Conservation (phyloP, 2,329 filamentous ascomycete species). For the Xenosphaeropsis pyriputrescens region DNA sequence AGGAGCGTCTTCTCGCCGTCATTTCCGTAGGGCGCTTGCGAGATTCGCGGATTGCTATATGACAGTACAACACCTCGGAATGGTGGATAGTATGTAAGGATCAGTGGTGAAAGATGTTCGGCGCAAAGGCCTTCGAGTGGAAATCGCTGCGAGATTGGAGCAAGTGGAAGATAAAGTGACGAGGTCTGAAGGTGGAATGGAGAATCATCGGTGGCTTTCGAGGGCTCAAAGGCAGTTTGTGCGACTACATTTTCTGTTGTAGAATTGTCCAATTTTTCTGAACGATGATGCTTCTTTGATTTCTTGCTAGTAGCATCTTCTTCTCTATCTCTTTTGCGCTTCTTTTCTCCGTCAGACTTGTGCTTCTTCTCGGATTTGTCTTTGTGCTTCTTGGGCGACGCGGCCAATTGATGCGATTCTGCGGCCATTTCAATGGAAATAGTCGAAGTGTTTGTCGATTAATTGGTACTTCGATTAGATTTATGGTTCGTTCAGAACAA, state of each 20-base stretch:
- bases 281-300: constrained; percentile 23
- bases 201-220: constrained; percentile 27
- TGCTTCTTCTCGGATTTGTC: constrained; percentile 18
- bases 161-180: constrained; percentile 66
- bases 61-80: constrained; percentile 61
- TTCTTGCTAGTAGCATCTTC: constrained; percentile 28
- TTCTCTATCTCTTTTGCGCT: constrained; percentile 20
- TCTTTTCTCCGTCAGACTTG: constrained; percentile 25
- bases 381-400: constrained; percentile 10
- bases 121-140: constrained; percentile 57
- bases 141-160: constrained; percentile 53
- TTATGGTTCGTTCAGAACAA: constrained; percentile 2
- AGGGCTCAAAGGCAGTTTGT: background rate
- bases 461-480: too few species aligned
- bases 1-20: constrained; percentile 29
- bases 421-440: background rate
- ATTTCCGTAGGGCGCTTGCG: constrained; percentile 37
- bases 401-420: constrained; percentile 4
- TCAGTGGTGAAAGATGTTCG: constrained; percentile 60
- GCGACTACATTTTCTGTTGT: constrained; percentile 1
- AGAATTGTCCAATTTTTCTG: constrained; percentile 3
- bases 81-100: constrained; percentile 62
- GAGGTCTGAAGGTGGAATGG: constrained; percentile 70
- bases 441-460: background rate
- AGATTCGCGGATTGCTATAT: constrained; percentile 55